Evolutionary conservation across 1,284 basidiomycete species (phyloP), one percentile per base, ranked within the genome.

Genomic region (Cutaneotrichosporon mucoides): DNA sequence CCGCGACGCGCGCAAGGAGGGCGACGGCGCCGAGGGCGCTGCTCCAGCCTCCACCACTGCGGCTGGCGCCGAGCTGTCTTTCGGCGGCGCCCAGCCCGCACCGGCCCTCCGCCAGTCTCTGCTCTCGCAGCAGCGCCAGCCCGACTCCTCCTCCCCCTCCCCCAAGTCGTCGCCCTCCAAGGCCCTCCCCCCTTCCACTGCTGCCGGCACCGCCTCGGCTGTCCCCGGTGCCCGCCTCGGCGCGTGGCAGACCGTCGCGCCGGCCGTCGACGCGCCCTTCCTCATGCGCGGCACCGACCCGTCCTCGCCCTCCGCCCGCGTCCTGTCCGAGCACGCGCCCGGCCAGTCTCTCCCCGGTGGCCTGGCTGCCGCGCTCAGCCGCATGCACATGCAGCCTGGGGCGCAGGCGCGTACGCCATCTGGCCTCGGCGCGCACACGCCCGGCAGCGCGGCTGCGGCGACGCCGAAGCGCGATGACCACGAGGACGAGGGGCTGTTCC

Each of bases 301-400:
- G 24, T 71, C 63, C 42, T 75, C 66, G 45, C 76, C 69, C 33
- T 68, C 73, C 1, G 61, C 61, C 4, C 66, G 68, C 13, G 77
- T 72, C 3, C 63, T 78, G 33, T 68, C 73, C 42, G 69, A 76
- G 50, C 77, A 79, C 60, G 73, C 76, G 1, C 77, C 77, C 6
- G 77, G 77, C 38, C 75, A 76, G 59, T 70, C 68, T 12, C 59
- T 79, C 34, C 77, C 77, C 36, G 75, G 75, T 34, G 77, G 77
- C 10, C 59, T 79, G 6, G 76, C 77, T 2, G 71, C 67, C 5
- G 77, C 74, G 2, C 63, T 79, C n/a, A 75, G 72, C 6, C 67
- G 76, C 55, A 62, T 79, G 45, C 77, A 79, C 59, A 68, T 79
- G 43, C 70, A 73, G 60, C 59, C 59, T 3, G 49, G 49, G 37